A percentile compares a stretch with the other conserved stretches of the same genome.
phyloP scores from a whole-genome alignment of 2,329 filamentous ascomycete species.

The Colletotrichum magnum region DNA sequence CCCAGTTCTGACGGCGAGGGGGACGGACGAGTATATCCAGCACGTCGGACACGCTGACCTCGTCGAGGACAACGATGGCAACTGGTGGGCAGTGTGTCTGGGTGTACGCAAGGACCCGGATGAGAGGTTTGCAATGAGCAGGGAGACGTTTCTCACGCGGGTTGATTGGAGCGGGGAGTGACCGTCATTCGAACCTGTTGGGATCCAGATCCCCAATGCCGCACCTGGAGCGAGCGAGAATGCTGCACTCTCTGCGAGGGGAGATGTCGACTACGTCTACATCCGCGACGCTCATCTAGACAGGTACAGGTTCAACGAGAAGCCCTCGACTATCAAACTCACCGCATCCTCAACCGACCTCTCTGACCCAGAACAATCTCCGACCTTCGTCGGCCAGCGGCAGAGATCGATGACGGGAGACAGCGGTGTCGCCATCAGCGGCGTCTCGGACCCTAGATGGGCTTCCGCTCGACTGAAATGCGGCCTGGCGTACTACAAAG shows the following conservation, averaged over 20 bases:
- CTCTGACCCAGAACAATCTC: background rate
- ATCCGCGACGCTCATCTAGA: background rate
- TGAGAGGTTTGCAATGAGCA: background rate
- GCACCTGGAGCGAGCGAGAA: background rate
- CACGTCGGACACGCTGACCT: conserved; percentile 39
- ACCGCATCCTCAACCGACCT: background rate
- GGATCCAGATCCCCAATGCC: background rate
- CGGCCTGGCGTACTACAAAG: background rate
- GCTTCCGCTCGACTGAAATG: background rate
- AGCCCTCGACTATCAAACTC: background rate
- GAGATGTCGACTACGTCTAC: background rate
- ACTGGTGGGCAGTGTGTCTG: conserved; percentile 39
- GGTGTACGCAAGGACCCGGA: background rate
- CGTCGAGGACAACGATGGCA: conserved; percentile 34
- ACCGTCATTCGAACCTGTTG: background rate
- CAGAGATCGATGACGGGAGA: background rate
- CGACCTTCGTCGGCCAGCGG: background rate
- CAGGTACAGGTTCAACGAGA: background rate
- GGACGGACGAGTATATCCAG: conserved; percentile 39
- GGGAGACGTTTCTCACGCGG: background rate
- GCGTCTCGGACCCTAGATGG: background rate
- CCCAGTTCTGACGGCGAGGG: conserved; percentile 47
- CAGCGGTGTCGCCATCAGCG: background rate
- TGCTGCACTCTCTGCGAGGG: background rate
- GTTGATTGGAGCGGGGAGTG: background rate